Evolutionary conservation across 1,284 basidiomycete genomes (phyloP).

Genomic region (Sporisorium reilianum): DNA sequence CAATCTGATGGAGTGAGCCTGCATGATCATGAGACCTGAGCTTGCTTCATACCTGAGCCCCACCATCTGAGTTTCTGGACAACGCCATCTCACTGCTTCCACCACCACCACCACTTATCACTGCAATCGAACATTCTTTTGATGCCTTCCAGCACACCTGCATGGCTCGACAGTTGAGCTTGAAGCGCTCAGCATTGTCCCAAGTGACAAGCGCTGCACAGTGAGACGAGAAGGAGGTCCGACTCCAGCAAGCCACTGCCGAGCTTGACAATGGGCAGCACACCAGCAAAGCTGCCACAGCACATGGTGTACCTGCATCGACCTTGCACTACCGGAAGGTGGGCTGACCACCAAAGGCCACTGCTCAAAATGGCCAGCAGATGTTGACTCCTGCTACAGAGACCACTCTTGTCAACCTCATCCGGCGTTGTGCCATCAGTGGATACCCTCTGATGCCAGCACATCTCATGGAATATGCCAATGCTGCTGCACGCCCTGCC

Average conservation of each 20-base stretch:
- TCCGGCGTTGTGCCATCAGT: constrained; percentile 16
- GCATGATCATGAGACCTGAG: no score
- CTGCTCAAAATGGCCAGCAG: no score
- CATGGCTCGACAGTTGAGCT: background rate
- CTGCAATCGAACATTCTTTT: background rate
- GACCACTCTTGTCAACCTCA: constrained; percentile 19
- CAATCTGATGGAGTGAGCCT: no score
- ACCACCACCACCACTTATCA: background rate
- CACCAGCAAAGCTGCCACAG: no score
- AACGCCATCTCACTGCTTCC: background rate
- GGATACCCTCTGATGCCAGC: constrained; percentile 16
- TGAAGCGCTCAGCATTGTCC: background rate
- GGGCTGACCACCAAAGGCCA: background rate
- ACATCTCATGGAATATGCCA: constrained; percentile 9
- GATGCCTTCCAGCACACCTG: background rate
- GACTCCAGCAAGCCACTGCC: background rate
- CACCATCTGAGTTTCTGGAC: background rate
- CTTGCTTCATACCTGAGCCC: no score
- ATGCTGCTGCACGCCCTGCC: background rate
- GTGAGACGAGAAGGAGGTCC: background rate
- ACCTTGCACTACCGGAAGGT: no score
- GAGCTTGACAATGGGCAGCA: no score
- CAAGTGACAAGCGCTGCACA: background rate
- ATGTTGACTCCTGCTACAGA: no score
- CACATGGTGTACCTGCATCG: no score